These are phyloP conservation scores for Malassezia furfur DNA, from an alignment of 1,284 basidiomycete species.

Conservation along the genomic window DNA sequence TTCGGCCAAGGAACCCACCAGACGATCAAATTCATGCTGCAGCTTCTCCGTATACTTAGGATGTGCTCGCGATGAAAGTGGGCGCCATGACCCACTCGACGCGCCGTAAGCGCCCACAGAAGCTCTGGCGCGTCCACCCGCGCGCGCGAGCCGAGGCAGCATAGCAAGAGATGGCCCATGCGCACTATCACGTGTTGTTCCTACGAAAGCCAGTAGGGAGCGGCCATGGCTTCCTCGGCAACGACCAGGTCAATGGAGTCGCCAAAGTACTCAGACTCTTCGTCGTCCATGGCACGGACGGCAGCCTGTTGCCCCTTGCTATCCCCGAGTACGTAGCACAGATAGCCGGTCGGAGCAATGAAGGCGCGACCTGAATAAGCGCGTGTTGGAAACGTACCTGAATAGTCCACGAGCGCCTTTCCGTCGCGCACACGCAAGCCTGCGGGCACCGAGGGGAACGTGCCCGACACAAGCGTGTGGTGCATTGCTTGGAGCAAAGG, in stretches of 20 bases:
- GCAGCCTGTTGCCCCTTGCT: constrained; percentile 18
- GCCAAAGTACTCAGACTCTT: constrained; percentile 32
- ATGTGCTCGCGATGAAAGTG: too few species aligned
- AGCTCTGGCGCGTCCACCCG: too few species aligned
- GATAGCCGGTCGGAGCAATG: constrained; percentile 32
- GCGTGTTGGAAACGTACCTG: neutral
- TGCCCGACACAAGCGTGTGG: constrained; percentile 14
- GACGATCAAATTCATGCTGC: neutral
- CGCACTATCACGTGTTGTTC: neutral
- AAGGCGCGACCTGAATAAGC: constrained; percentile 26
- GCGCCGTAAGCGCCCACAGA: too few species aligned
- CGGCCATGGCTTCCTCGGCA: constrained; percentile 31
- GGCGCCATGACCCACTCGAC: too few species aligned
- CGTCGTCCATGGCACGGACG: constrained; percentile 21
- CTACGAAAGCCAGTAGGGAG: constrained; percentile 24
- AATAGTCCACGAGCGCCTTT: constrained; percentile 29
- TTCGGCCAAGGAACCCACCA: neutral
- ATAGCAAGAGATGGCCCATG: neutral
- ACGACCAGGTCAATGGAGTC: constrained; percentile 38
- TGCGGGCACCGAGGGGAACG: constrained; percentile 32
- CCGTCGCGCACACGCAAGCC: constrained; percentile 21
- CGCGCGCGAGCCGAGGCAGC: too few species aligned
- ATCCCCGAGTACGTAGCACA: constrained; percentile 33
- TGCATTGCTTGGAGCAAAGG: constrained; percentile 29
- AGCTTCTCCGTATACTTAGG: too few species aligned